phyloP scores from a whole-genome alignment of 139 green algal species.

The Prasinococcaceae sp. region DNA sequence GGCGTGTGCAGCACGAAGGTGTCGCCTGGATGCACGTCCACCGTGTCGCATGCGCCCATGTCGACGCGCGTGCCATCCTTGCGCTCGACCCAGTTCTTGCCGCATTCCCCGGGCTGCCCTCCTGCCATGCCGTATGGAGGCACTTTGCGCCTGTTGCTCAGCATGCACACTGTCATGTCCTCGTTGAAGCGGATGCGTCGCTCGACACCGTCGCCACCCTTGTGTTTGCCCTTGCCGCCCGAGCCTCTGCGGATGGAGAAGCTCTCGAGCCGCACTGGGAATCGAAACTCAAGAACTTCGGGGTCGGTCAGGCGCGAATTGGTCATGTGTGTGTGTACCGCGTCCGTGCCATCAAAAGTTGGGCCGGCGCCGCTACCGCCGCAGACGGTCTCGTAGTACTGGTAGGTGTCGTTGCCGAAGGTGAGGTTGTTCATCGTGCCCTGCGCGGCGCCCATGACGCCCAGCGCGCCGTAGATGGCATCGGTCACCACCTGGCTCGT shows the following conservation, averaged over 20 bases:
- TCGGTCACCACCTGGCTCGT: constrained; percentile 93
- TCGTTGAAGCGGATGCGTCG: constrained; percentile 80
- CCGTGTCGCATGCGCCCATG: constrained; percentile 4
- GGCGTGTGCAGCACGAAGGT: constrained; percentile 7
- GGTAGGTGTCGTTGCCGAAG: constrained; percentile 53
- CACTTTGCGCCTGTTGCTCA: constrained; percentile 4
- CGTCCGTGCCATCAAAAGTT: constrained; percentile 68
- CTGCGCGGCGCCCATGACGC: constrained; percentile 23
- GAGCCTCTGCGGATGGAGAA: constrained; percentile 66
- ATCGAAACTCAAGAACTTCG: constrained; percentile 75
- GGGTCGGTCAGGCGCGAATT: constrained; percentile 94
- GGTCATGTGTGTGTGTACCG: constrained; percentile 97
- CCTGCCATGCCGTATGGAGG: constrained; percentile 11
- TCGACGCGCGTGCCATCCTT: constrained; percentile 1
- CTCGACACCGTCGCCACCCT: constrained; percentile 74
- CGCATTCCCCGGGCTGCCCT: constrained; percentile 1
- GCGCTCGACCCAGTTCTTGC: constrained; percentile 3
- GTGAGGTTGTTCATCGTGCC: constrained; percentile 99
- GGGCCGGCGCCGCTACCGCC: constrained; percentile 80
- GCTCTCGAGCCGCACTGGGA: constrained; percentile 8
- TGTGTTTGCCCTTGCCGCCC: constrained; percentile 56
- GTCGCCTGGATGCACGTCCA: neutral
- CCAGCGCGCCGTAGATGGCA: constrained; percentile 82
- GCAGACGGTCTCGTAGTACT: constrained; percentile 96
- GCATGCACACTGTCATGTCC: constrained; percentile 38